Evolutionary conservation across 2,329 filamentous ascomycete genomes (phyloP), one percentile per base, ranked within the genome.

Genomic region (Aspergillus cejpii): DNA sequence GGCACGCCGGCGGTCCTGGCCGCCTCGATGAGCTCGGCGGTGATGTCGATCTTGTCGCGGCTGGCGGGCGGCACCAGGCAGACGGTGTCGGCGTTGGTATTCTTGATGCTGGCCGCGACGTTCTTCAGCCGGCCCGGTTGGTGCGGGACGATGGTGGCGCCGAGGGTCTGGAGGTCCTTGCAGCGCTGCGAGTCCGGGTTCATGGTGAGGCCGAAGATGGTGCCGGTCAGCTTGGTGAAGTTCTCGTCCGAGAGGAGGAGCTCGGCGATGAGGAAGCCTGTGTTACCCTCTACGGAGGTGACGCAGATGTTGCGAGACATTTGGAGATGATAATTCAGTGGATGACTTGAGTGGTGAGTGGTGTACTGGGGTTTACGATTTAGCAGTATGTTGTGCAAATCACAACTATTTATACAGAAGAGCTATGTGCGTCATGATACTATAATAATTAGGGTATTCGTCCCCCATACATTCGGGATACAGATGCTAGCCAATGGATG

Each of bases 261-360:
- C 51, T 77, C 72, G 29, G 72, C 70, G 51, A 77, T 75, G 46
- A 72, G 61, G 49, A 73, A 75, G 50, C 74, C 74, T 3, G 73
- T 76, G 43, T 76, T 64, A 51, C 74, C 74, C 34, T 77, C 74
- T 8, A 67, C 63, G 31, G 73, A 67, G 1, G 72, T 74, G 54
- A 76, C 64, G 53, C 69, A 73, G 41, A 76, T 50, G 41, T 74
- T 74, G 51, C 72, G 71, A 0, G 71, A 57, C 72, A 75, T 75
- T n/a, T n/a, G n/a, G n/a, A n/a, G n/a, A n/a, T n/a, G n/a, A n/a
- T n/a, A n/a, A n/a, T n/a, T n/a, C n/a, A n/a, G n/a, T n/a, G n/a
- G n/a, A n/a, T n/a, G n/a, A n/a, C n/a, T n/a, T n/a, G n/a, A n/a
- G n/a, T n/a, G n/a, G n/a, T n/a, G n/a, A n/a, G n/a, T n/a, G n/a